These are phyloP conservation scores for Brasenia schreberi DNA, from an alignment of 164 flowering plant genomes.

Conservation along the genomic window DNA sequence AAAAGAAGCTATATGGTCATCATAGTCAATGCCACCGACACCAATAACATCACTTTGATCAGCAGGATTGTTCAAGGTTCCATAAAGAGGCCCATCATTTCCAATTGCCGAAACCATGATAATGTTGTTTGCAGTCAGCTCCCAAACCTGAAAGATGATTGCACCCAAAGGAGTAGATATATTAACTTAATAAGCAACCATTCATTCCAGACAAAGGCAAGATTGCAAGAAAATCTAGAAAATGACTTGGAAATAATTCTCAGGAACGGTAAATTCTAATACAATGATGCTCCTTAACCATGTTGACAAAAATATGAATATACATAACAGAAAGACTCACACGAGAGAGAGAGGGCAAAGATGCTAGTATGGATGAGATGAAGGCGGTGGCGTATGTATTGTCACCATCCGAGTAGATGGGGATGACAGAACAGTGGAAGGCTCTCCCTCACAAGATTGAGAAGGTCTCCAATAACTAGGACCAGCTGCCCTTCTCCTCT, in stretches of 20 bases:
- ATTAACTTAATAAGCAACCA: not conserved
- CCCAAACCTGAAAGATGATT: slow-evolving; percentile 66
- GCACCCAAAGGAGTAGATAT: not conserved
- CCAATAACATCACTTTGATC: slow-evolving; percentile 99
- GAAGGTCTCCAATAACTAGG: not conserved
- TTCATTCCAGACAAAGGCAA: too few relatives aligned
- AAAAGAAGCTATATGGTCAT: slow-evolving; percentile 91
- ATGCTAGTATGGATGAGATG: not conserved
- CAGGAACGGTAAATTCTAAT: too few relatives aligned
- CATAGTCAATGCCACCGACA: slow-evolving; percentile 98
- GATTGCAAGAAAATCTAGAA: too few relatives aligned
- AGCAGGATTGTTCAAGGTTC: slow-evolving; percentile 96
- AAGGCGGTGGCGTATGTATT: not conserved
- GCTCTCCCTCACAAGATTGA: not conserved
- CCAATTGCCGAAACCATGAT: slow-evolving; percentile 99
- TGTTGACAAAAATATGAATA: too few relatives aligned
- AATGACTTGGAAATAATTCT: too few relatives aligned
- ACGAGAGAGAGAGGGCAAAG: not conserved
- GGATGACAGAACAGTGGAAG: not conserved
- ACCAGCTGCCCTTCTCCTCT: not conserved
- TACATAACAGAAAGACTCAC: too few relatives aligned
- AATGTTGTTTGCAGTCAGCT: slow-evolving; percentile 89
- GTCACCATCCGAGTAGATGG: not conserved
- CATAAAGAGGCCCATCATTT: slow-evolving; percentile 99
- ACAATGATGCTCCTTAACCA: too few relatives aligned